Conservation (phyloP, 2,329 filamentous ascomycete species). For the Tolypocladium cylindrosporum region DNA sequence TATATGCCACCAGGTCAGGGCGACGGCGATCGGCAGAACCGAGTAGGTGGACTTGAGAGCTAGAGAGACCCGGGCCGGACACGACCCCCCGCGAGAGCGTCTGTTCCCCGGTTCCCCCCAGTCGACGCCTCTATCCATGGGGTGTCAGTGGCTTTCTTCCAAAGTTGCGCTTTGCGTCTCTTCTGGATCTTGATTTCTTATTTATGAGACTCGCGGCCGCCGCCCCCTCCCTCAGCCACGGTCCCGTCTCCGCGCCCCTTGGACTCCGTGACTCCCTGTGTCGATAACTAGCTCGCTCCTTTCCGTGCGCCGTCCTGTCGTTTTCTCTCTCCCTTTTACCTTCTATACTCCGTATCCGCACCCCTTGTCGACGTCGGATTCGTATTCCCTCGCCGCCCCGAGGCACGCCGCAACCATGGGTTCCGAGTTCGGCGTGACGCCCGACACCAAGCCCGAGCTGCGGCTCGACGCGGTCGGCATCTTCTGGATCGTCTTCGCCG, state of each 20-base stretch:
- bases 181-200: background rate
- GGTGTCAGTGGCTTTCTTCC: background rate
- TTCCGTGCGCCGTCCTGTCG: background rate
- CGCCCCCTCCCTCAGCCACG: background rate
- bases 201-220: background rate
- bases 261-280: background rate
- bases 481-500: conserved; percentile 27
- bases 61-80: background rate
- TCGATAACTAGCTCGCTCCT: background rate
- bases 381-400: background rate
- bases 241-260: background rate
- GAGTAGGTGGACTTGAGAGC: background rate
- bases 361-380: background rate
- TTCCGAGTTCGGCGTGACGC: conserved; percentile 21
- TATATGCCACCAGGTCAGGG: background rate
- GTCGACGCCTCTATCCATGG: background rate
- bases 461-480: conserved; percentile 28
- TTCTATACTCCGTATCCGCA: background rate
- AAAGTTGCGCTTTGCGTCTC: background rate
- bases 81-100: background rate
- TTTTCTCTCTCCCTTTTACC: background rate
- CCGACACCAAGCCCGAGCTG: conserved; percentile 18
- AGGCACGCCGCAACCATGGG: conserved; percentile 10
- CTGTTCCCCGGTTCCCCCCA: background rate
- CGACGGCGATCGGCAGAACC: background rate